These are phyloP conservation scores for Collybiopsis confluens DNA, from an alignment of 768 basidiomycete genomes.

Conservation along the genomic window DNA sequence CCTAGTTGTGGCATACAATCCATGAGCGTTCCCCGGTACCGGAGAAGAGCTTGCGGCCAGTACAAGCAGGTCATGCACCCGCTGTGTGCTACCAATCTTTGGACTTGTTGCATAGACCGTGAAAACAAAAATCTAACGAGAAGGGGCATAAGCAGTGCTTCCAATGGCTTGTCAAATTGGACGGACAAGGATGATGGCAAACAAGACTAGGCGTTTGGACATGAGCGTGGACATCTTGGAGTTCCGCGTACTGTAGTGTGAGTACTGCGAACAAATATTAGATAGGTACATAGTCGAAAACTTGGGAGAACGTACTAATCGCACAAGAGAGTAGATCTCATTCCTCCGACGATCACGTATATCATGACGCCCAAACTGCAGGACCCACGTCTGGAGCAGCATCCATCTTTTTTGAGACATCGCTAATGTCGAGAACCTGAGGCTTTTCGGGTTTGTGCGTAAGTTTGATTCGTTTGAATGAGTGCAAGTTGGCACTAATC, in stretches of 20 bases:
- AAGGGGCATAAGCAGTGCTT: no score
- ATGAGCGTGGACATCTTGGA: no score
- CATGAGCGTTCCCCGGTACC: conserved; percentile 77
- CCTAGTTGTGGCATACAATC: conserved; percentile 80
- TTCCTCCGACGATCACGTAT: conserved; percentile 84
- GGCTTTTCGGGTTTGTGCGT: no score
- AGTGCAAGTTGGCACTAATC: no score
- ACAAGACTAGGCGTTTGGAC: no score
- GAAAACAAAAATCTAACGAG: conserved; percentile 47
- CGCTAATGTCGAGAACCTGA: no score
- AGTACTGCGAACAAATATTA: conserved; percentile 42
- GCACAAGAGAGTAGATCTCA: conserved; percentile 81
- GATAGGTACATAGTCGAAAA: background rate
- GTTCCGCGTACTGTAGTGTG: no score
- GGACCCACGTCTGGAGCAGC: no score
- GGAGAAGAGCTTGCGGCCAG: conserved; percentile 50
- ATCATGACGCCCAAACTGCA: conserved; percentile 79
- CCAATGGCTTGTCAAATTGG: no score
- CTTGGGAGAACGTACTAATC: conserved; percentile 59
- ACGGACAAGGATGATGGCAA: conserved; percentile 71
- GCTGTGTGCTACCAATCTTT: conserved; percentile 73
- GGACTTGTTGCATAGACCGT: conserved; percentile 77
- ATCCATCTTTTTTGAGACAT: no score
- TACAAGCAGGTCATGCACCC: conserved; percentile 79
- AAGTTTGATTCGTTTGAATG: no score